A percentile compares a stretch with the other conserved stretches of the same genome.
These are phyloP conservation scores for Talinum fruticosum DNA, from an alignment of 148 eudicot species.

Conservation along the genomic window DNA sequence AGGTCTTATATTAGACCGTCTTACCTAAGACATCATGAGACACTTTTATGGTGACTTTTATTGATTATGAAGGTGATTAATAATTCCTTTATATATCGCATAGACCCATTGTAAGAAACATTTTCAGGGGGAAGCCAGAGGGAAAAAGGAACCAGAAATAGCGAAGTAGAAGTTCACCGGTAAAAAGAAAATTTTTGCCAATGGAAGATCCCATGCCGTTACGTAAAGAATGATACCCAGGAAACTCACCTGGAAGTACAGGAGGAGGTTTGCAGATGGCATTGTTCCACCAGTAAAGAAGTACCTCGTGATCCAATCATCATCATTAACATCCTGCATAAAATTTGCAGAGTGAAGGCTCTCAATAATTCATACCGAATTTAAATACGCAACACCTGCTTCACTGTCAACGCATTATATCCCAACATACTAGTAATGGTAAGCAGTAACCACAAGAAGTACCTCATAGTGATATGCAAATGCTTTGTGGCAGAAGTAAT, in stretches of 20 bases:
- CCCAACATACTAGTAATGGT: no score
- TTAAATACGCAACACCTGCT: not conserved
- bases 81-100: no score
- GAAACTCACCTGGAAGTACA: slow-evolving; percentile 79
- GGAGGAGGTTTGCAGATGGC: slow-evolving; percentile 91
- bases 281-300: slow-evolving; percentile 94
- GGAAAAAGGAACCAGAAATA: not conserved
- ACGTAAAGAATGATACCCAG: not conserved
- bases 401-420: not conserved
- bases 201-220: not conserved
- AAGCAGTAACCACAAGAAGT: not conserved
- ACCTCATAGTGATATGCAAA: slow-evolving; percentile 97
- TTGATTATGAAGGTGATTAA: no score
- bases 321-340: slow-evolving; percentile 72
- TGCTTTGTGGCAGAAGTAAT: slow-evolving; percentile 87
- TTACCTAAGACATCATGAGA: no score
- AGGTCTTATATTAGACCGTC: no score
- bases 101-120: not conserved
- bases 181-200: not conserved
- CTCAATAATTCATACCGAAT: not conserved
- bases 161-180: not conserved
- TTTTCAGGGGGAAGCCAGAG: no score
- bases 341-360: not conserved
- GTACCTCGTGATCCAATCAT: slow-evolving; percentile 92
- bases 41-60: no score